A percentile compares a stretch with the other conserved stretches of the same genome.
phyloP scores from a whole-genome alignment of 2,329 filamentous ascomycete species.

The Trematosphaeria pertusa region DNA sequence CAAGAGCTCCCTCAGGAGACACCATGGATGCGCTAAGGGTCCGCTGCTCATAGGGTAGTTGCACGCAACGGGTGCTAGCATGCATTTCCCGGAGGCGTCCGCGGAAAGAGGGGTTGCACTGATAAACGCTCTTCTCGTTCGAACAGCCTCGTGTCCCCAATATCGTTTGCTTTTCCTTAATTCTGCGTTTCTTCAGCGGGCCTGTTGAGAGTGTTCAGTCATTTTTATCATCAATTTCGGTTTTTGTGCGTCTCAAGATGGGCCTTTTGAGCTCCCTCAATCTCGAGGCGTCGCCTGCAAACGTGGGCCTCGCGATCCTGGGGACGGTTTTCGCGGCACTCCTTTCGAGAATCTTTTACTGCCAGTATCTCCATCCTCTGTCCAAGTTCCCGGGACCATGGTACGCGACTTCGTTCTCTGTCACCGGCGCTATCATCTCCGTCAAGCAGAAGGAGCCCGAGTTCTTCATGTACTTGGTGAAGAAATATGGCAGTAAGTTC shows the following conservation, averaged over 20 bases:
- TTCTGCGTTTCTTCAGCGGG: neutral
- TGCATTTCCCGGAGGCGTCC: no score
- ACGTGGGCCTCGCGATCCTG: conserved; percentile 7
- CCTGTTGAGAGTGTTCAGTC: neutral
- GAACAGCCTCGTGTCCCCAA: neutral
- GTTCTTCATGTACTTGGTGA: conserved; percentile 36
- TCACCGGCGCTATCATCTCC: conserved; percentile 37
- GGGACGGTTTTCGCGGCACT: conserved; percentile 12
- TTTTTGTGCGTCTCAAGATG: conserved; percentile 11
- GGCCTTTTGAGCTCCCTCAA: conserved; percentile 7
- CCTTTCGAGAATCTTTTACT: conserved; percentile 39
- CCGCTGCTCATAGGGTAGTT: no score
- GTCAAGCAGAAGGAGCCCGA: conserved; percentile 35
- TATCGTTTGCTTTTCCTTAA: neutral
- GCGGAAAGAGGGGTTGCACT: no score
- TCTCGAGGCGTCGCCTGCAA: conserved; percentile 1
- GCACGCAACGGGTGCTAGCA: no score
- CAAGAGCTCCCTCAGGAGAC: neutral
- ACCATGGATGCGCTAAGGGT: no score
- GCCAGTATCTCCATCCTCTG: conserved; percentile 52
- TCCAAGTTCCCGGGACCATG: conserved; percentile 53
- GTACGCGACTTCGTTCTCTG: conserved; percentile 44
- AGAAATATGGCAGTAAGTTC: conserved; percentile 37
- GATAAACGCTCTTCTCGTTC: neutral
- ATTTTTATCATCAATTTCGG: no score